Conservation (phyloP, 2,329 filamentous ascomycete genomes). For the Ascochyta rabiei region DNA sequence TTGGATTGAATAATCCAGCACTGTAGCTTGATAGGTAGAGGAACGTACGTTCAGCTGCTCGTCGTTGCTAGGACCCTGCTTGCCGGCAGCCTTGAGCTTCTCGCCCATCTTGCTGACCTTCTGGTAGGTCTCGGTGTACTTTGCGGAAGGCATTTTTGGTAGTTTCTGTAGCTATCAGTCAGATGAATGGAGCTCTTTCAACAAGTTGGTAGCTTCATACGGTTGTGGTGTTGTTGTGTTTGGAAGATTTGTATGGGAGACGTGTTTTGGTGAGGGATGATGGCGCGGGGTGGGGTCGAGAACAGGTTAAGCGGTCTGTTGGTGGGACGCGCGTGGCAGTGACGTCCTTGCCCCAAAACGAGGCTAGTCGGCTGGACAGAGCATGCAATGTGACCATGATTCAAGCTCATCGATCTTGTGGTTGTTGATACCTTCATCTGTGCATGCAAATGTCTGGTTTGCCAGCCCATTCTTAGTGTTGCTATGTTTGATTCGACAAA, state of each 20-base stretch:
- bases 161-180: neutral
- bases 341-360: slow-evolving; percentile 3
- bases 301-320: slow-evolving; percentile 12
- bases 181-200: neutral
- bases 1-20: neutral
- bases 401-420: neutral
- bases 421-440: neutral
- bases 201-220: neutral
- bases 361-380: neutral
- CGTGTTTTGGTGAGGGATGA: slow-evolving; percentile 15
- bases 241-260: slow-evolving; percentile 5
- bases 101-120: slow-evolving; percentile 41
- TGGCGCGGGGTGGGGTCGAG: slow-evolving; percentile 15
- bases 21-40: neutral
- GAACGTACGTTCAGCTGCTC: slow-evolving; percentile 57
- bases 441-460: neutral
- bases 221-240: slow-evolving; percentile 6
- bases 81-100: slow-evolving; percentile 37
- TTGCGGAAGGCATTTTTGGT: slow-evolving; percentile 36
- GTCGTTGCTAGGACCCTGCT: slow-evolving; percentile 38
- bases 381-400: neutral
- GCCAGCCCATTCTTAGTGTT: neutral
- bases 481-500: neutral
- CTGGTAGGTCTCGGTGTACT: slow-evolving; percentile 41
- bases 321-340: slow-evolving; percentile 20